These are phyloP conservation scores for Pholiota adiposa DNA, from an alignment of 1,284 basidiomycete genomes.

Conservation along the genomic window DNA sequence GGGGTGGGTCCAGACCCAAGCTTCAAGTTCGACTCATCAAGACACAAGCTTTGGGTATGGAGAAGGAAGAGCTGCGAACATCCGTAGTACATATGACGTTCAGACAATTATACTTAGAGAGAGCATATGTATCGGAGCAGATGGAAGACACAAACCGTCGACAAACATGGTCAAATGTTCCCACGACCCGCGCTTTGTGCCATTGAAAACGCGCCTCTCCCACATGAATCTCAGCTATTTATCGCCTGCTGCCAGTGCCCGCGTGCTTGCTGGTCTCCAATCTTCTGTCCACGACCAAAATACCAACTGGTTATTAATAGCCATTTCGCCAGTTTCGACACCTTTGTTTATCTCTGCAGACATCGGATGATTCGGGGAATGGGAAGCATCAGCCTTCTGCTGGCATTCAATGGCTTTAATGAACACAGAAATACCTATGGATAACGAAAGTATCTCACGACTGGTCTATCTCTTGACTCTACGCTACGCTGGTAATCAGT, in stretches of 20 bases:
- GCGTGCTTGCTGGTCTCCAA: neutral
- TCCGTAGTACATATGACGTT: too few species aligned
- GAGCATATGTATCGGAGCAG: neutral
- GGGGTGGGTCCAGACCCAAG: neutral
- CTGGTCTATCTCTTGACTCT: neutral
- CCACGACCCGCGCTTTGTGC: neutral
- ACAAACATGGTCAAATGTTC: neutral
- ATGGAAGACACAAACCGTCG: neutral
- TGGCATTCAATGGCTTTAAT: neutral
- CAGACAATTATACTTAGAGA: too few species aligned
- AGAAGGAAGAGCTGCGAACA: neutral
- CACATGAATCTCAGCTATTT: neutral
- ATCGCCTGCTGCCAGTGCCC: neutral
- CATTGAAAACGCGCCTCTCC: too few species aligned
- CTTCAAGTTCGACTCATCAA: neutral
- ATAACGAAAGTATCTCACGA: constrained; percentile 5
- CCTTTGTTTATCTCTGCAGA: neutral
- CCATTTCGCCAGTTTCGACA: too few species aligned
- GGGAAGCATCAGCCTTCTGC: constrained; percentile 1
- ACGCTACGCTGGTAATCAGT: neutral
- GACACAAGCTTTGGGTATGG: neutral
- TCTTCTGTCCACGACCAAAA: neutral
- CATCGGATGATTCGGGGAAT: neutral
- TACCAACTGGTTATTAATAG: neutral
- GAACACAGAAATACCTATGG: neutral